These are phyloP conservation scores for Falciphora oryzae DNA, from an alignment of 2,329 filamentous ascomycete species.

Conservation along the genomic window DNA sequence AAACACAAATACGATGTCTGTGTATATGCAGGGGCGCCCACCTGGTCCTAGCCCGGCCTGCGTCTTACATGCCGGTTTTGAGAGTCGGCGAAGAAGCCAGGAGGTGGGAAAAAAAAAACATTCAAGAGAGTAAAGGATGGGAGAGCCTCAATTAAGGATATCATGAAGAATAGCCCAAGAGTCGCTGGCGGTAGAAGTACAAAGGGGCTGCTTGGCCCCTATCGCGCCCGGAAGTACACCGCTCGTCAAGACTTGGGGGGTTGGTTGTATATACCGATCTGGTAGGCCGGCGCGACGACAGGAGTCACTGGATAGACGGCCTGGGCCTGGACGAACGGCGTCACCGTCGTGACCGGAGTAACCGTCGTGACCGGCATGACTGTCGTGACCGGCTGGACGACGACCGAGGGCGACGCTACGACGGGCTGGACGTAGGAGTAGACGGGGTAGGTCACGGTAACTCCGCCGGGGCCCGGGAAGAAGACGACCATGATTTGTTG, in stretches of 20 bases:
- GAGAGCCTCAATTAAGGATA: too few species aligned
- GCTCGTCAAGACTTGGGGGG: background rate
- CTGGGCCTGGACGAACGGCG: background rate
- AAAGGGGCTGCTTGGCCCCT: background rate
- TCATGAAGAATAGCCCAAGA: background rate
- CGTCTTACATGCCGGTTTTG: background rate
- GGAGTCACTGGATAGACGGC: background rate
- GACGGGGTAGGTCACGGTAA: conserved; percentile 1
- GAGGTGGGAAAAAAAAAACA: too few species aligned
- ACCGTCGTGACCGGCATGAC: background rate
- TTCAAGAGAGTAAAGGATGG: too few species aligned
- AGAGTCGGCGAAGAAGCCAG: too few species aligned
- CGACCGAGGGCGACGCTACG: conserved; percentile 2
- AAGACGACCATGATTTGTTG: background rate
- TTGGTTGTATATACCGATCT: background rate
- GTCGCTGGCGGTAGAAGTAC: too few species aligned
- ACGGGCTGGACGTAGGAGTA: conserved; percentile 1
- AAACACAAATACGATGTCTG: too few species aligned
- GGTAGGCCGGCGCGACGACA: conserved; percentile 5
- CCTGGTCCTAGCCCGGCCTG: too few species aligned
- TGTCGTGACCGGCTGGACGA: conserved; percentile 1
- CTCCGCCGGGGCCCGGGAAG: conserved; percentile 2
- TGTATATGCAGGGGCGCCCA: too few species aligned
- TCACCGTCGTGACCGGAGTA: background rate
- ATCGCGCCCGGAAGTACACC: background rate